These are phyloP conservation scores for Coprinellus micaceus DNA, from an alignment of 768 basidiomycete species.

Conservation along the genomic window DNA sequence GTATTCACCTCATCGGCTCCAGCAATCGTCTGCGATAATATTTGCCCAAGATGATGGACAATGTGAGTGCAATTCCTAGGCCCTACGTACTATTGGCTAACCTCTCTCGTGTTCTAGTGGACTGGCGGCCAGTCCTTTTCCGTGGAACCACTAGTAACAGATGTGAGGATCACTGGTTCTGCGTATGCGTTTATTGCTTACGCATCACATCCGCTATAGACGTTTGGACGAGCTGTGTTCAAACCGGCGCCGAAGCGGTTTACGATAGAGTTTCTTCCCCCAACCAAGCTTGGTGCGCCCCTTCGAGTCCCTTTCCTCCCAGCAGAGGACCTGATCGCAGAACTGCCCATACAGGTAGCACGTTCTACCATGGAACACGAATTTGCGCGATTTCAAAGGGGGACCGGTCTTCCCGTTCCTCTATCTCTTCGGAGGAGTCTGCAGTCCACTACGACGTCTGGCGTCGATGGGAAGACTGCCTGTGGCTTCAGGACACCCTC, in stretches of 20 bases:
- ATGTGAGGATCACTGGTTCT: too few relatives aligned
- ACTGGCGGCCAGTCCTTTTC: too few relatives aligned
- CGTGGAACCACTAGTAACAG: too few relatives aligned
- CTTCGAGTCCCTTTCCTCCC: conserved; percentile 8
- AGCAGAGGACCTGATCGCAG: conserved; percentile 1
- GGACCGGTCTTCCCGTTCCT: conserved; percentile 33
- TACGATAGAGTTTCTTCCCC: conserved; percentile 52
- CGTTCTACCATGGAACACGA: conserved; percentile 59
- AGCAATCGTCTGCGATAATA: too few relatives aligned
- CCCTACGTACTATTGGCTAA: too few relatives aligned
- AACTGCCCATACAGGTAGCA: conserved; percentile 37
- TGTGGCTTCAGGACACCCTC: conserved; percentile 68
- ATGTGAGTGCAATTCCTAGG: too few relatives aligned
- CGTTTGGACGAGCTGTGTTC: conserved; percentile 59
- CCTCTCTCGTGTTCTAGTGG: too few relatives aligned
- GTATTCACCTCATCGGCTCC: too few relatives aligned
- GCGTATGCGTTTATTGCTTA: too few relatives aligned
- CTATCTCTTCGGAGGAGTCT: conserved; percentile 18
- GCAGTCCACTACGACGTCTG: conserved; percentile 63
- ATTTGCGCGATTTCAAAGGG: conserved; percentile 43
- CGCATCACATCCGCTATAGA: too few relatives aligned
- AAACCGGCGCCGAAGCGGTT: conserved; percentile 58
- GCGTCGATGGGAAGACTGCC: conserved; percentile 80
- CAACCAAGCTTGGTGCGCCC: conserved; percentile 53
- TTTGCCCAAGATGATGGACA: too few relatives aligned